Base-by-base conservation (phyloP, 1,284 basidiomycete genomes). In the Uromyces viciae-fabae region DNA sequence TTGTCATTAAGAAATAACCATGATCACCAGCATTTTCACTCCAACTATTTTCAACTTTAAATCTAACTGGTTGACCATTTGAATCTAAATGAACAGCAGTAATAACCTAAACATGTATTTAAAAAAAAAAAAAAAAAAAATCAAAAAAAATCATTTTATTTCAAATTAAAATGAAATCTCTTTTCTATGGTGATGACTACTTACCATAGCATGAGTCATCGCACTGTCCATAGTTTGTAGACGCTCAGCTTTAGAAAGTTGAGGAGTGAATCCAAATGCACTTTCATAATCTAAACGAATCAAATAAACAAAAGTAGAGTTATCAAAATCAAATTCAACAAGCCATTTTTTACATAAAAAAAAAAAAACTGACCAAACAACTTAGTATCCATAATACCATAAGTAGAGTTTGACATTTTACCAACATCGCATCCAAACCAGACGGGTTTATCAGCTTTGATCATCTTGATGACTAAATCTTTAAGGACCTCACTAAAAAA, bases 1-100 rank as follows among this genome's bases (percentile, higher is more conserved):
- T 84, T 3, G 84, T 84, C 85, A 96, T 96, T 83, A 96, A 91
- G 87, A 93, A 95, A 87, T 91, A 98, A 58, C 94, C 95, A 84
- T 94, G 91, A 83, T 94, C 89, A 28, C 95, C 93, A 0, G 88
- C 89, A 0, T 88, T 88, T n/a, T 91, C 90, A 33, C 93, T 92
- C 96, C 95, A 98, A 11, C 91, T 92, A 88, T 98, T 98, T 89
- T 98, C 95, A 15, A 98, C 93, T 86, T 94, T 93, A 89, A 94
- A 98, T 15, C 94, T 89, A 42, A 95, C 87, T 0, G 94, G 91
- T 81, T 90, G 90, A 68, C 94, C 94, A 43, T 87, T 87, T 19
- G 87, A 84, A 85, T 95, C 93, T 76, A 97, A 87, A 85, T 96
- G 94, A n/a, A 95, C 94, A 28, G 90, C 94, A 28, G 92, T 92